These are phyloP conservation scores for Platanthera guangdongensis DNA, from an alignment of 106 monocot species.

Conservation along the genomic window DNA sequence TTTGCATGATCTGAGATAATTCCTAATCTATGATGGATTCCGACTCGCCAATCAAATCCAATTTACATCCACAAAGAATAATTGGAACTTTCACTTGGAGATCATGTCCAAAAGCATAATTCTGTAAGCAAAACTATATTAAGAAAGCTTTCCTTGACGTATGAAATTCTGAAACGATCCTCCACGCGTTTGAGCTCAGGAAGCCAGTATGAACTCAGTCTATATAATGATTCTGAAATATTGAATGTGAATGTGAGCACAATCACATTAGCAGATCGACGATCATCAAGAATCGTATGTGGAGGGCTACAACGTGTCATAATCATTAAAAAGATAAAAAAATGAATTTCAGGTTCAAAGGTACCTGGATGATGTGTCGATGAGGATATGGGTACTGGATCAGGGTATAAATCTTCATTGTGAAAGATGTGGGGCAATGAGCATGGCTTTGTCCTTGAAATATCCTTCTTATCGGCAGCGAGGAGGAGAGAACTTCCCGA, in stretches of 20 bases:
- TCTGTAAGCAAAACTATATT: not conserved
- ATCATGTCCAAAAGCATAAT: not conserved
- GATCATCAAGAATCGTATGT: constrained; percentile 51
- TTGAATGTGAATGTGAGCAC: constrained; percentile 91
- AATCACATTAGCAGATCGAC: constrained; percentile 61
- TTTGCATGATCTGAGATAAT: constrained; percentile 92
- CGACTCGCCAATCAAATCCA: constrained; percentile 81
- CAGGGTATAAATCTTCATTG: constrained; percentile 80
- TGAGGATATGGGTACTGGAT: constrained; percentile 83
- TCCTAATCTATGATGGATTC: constrained; percentile 73
- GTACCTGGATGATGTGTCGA: constrained; percentile 73
- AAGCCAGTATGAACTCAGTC: constrained; percentile 87
- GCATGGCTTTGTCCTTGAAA: constrained; percentile 56
- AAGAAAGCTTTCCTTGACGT: not conserved
- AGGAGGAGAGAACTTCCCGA: constrained; percentile 88
- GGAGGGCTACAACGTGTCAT: constrained; percentile 37
- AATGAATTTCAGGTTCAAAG: not conserved
- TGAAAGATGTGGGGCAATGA: constrained; percentile 70
- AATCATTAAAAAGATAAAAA: not conserved
- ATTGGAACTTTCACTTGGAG: constrained; percentile 71
- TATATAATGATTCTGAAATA: constrained; percentile 61
- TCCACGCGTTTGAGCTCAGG: constrained; percentile 75
- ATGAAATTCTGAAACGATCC: constrained; percentile 10
- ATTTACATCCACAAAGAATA: constrained; percentile 86
- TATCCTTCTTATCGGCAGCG: constrained; percentile 63